Base-by-base conservation (phyloP, 441 rosid species). In the Mallotus repandus region DNA sequence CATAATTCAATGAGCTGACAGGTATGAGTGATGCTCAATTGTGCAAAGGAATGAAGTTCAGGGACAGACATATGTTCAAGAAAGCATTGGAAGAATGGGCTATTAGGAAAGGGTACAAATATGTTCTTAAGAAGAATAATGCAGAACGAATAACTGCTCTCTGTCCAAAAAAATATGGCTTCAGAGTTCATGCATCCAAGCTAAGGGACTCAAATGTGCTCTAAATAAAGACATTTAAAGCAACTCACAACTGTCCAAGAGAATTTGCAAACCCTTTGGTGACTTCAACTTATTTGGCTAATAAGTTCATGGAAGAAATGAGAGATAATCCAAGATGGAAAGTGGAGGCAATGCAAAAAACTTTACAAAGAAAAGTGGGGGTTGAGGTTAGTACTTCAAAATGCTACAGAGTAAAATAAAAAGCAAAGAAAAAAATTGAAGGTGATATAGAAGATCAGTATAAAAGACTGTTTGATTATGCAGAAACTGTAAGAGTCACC, bases 401-500 rank as follows among this genome's bases (percentile, higher is more conserved):
- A 12, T 46, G n/a, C 5, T 48, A 65, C 10, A 65, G 55, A 21
- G 55, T 19, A 21, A 46, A 21, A 22, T 19, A 9, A 3, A 19
- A 2, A 14, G 55, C 19, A 0, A 48, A 4, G 6, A 46, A 46
- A 2, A 0, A 4, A 2, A 48, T 46, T 9, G 12, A 46, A 4
- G 68, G 54, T 1, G 68, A 48, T 46, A 1, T 46, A 0, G 46
- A 12, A 2, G 38, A 21, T 0, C 38, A 65, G 10, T 21, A 46
- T 3, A 65, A 0, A 13, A 46, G 55, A 13, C 9, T 46, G 4
- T 21, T 2, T 7, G 68, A 65, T 21, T 46, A 65, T 45, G 55
- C 55, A 3, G 0, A 21, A 4, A 65, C 2, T 1, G n/a, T 65
- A 0, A 21, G 8, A 4, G 2, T 0, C 0, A 43, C 16, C n/a